Percentiles rank a stretch among this genome's conserved stretches.
Conservation (phyloP, 139 green algal genomes). For the Chlamydomonas sphaeroides region DNA sequence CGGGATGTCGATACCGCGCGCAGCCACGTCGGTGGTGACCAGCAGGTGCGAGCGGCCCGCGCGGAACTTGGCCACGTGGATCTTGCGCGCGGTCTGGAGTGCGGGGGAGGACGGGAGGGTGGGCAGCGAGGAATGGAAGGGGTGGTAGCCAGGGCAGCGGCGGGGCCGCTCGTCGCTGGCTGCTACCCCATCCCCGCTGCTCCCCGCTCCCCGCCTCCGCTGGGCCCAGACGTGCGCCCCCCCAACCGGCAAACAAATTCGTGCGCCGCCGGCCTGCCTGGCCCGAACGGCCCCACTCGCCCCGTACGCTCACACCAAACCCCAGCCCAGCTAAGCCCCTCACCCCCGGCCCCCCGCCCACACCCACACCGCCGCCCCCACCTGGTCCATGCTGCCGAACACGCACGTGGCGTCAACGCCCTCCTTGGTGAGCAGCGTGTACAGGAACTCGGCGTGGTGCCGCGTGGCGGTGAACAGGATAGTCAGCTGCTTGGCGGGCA, state of each 20-base stretch:
- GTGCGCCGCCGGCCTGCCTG: too few relatives aligned
- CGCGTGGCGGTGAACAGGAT: slow-evolving; percentile 92
- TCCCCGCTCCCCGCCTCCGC: too few relatives aligned
- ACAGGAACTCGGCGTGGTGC: slow-evolving; percentile 96
- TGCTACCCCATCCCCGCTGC: too few relatives aligned
- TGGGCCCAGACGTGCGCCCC: too few relatives aligned
- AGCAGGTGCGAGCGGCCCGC: slow-evolving; percentile 70
- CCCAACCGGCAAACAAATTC: too few relatives aligned
- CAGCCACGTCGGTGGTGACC: slow-evolving; percentile 98
- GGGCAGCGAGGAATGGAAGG: neutral
- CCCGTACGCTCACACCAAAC: too few relatives aligned
- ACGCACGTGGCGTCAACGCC: slow-evolving; percentile 76
- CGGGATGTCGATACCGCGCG: slow-evolving; percentile 97
- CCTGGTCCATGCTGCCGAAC: slow-evolving; percentile 96
- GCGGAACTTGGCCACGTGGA: slow-evolving; percentile 93
- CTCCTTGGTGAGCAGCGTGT: slow-evolving; percentile 78
- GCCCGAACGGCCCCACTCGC: too few relatives aligned
- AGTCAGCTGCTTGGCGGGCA: slow-evolving; percentile 77
- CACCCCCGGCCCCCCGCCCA: too few relatives aligned
- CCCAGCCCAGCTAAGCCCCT: too few relatives aligned
- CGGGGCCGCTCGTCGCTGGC: too few relatives aligned
- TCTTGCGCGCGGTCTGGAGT: slow-evolving; percentile 91
- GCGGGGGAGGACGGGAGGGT: neutral
- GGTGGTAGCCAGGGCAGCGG: too few relatives aligned
- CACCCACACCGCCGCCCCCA: slow-evolving; percentile 28